Conservation (phyloP, 2,329 filamentous ascomycete species). For the Phialophora chinensis region DNA sequence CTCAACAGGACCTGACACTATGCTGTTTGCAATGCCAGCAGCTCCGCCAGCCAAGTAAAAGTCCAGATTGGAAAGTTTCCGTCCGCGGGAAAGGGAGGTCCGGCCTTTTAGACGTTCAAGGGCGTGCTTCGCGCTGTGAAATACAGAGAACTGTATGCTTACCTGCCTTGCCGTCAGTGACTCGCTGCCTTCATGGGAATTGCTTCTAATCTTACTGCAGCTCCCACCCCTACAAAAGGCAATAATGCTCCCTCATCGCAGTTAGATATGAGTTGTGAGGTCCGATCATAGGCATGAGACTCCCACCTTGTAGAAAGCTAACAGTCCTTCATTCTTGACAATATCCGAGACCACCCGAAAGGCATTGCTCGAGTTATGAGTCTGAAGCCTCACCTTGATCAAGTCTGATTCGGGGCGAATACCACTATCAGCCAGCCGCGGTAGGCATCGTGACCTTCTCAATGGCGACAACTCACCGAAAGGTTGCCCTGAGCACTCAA, state of each 20-base stretch:
- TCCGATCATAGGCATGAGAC: no score
- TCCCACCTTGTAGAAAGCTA: constrained; percentile 17
- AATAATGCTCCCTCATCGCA: neutral
- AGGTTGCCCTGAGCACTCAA: neutral
- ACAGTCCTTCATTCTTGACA: constrained; percentile 1
- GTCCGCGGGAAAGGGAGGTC: neutral
- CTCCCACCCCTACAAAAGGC: constrained; percentile 11
- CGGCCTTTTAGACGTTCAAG: constrained; percentile 1
- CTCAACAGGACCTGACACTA: constrained; percentile 25
- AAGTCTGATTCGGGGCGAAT: constrained; percentile 14
- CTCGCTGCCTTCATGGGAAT: neutral
- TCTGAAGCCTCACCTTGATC: constrained; percentile 25
- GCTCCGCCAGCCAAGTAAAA: constrained; percentile 23
- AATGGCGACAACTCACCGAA: constrained; percentile 5
- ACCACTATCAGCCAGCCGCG: neutral
- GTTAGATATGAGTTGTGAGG: neutral
- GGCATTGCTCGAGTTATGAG: constrained; percentile 22
- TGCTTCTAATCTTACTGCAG: neutral
- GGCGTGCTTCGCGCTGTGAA: constrained; percentile 19
- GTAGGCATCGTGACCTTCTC: neutral
- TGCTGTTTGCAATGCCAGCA: constrained; percentile 26
- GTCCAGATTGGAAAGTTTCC: neutral
- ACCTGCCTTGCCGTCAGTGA: constrained; percentile 6
- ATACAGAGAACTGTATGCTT: constrained; percentile 28
- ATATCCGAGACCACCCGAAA: constrained; percentile 13